phyloP scores from a whole-genome alignment of 176 grass and related monocot species.

The Hsuehochloa calcarea region DNA sequence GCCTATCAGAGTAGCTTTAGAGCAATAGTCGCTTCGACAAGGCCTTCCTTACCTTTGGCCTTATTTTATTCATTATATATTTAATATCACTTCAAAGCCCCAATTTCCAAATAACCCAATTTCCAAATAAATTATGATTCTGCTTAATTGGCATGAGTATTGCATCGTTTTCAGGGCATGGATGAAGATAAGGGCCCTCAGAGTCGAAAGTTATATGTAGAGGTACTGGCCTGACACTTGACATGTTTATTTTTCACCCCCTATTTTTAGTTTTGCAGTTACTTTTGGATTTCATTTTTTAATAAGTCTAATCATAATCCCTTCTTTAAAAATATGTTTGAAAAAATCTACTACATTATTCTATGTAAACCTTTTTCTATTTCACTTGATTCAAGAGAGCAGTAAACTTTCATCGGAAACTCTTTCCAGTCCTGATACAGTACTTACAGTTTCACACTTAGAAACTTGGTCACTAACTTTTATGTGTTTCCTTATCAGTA shows the following conservation, averaged over 20 bases:
- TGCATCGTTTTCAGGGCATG: constrained; percentile 54
- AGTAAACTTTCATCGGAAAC: background rate
- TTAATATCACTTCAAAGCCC: background rate
- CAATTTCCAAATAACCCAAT: background rate
- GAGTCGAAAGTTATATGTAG: constrained; percentile 77
- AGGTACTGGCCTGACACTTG: constrained; percentile 45
- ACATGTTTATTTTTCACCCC: background rate
- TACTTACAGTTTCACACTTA: background rate
- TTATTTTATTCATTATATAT: background rate
- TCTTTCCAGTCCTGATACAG: background rate
- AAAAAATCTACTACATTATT: background rate
- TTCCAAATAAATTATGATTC: background rate
- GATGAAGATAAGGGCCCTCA: constrained; percentile 86
- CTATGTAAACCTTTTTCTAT: background rate
- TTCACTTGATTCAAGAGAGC: background rate
- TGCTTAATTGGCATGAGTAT: constrained; percentile 6
- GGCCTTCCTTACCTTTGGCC: background rate
- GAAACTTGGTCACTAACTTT: background rate
- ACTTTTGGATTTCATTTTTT: background rate
- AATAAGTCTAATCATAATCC: background rate
- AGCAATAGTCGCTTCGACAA: background rate
- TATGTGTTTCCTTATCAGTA: background rate
- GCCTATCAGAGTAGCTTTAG: background rate
- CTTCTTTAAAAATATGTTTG: background rate
- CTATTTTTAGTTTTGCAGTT: background rate